Evolutionary conservation across 2,329 filamentous ascomycete genomes (phyloP).

Genomic region (Ophiocordyceps sinensis): DNA sequence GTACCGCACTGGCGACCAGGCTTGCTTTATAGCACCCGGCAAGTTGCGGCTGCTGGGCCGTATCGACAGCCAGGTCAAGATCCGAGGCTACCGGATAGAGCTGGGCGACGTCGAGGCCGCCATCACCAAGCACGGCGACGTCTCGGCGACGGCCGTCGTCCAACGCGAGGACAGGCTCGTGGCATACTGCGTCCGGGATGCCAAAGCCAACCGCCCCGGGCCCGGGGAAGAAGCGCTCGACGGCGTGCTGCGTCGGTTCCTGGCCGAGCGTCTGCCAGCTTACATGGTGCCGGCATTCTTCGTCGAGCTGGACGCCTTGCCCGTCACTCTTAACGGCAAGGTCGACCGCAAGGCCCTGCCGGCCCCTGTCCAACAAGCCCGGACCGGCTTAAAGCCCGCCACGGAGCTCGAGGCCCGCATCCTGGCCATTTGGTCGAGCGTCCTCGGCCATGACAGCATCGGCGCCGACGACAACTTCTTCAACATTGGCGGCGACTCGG

Average conservation of each 20-base stretch:
- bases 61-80: constrained; percentile 9
- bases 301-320: constrained; percentile 4
- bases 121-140: constrained; percentile 2
- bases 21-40: constrained; percentile 4
- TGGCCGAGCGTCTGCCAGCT: constrained; percentile 3
- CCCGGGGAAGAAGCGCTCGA: not conserved
- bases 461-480: constrained; percentile 8
- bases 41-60: constrained; percentile 7
- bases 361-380: too few relatives aligned
- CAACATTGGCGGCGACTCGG: constrained; percentile 8
- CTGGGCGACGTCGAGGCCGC: constrained; percentile 8
- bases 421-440: constrained; percentile 5
- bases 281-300: constrained; percentile 8
- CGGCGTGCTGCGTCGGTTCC: constrained; percentile 1
- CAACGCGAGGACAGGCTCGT: constrained; percentile 4
- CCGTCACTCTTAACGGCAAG: constrained; percentile 6
- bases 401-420: constrained; percentile 4
- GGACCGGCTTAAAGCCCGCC: not conserved
- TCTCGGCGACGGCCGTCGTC: constrained; percentile 5
- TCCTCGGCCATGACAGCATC: constrained; percentile 6
- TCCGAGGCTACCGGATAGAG: constrained; percentile 9
- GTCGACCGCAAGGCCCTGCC: constrained; percentile 7
- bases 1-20: constrained; percentile 10
- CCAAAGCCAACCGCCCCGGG: not conserved
- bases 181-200: constrained; percentile 5